phyloP scores from a whole-genome alignment of 768 basidiomycete genomes.

The Tephrocybe sp. region DNA sequence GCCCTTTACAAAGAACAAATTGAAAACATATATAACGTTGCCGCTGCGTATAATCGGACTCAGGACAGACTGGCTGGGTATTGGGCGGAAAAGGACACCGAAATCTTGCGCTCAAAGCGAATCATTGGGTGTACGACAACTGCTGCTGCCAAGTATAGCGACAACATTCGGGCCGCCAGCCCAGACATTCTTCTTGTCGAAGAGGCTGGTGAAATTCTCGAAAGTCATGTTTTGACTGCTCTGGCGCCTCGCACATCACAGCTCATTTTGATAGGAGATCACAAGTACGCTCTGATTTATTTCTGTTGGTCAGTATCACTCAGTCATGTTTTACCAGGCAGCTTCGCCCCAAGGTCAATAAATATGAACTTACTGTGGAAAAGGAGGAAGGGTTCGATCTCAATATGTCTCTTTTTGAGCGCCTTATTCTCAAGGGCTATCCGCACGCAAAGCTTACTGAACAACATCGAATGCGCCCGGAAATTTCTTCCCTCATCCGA shows the following conservation, averaged over 20 bases:
- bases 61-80: conserved; percentile 35
- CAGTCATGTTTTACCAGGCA: conserved; percentile 42
- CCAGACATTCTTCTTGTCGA: conserved; percentile 64
- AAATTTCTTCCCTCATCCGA: conserved; percentile 64
- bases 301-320: background rate
- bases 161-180: conserved; percentile 42
- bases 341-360: conserved; percentile 70
- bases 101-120: conserved; percentile 42
- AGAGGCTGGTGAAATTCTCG: conserved; percentile 73
- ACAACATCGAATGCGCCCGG: conserved; percentile 77
- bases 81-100: conserved; percentile 31
- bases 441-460: conserved; percentile 55
- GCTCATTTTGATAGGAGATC: conserved; percentile 70
- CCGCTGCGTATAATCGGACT: conserved; percentile 10
- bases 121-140: conserved; percentile 73
- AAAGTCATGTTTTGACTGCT: conserved; percentile 64
- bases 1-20: conserved; percentile 8
- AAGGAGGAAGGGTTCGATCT: conserved; percentile 68
- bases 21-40: background rate
- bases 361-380: conserved; percentile 61
- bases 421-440: conserved; percentile 59
- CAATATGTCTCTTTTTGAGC: conserved; percentile 69
- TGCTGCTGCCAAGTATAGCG: conserved; percentile 60
- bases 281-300: conserved; percentile 47
- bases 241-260: conserved; percentile 46